Conservation (phyloP, 1,284 basidiomycete genomes). For the Malassezia brasiliensis region DNA sequence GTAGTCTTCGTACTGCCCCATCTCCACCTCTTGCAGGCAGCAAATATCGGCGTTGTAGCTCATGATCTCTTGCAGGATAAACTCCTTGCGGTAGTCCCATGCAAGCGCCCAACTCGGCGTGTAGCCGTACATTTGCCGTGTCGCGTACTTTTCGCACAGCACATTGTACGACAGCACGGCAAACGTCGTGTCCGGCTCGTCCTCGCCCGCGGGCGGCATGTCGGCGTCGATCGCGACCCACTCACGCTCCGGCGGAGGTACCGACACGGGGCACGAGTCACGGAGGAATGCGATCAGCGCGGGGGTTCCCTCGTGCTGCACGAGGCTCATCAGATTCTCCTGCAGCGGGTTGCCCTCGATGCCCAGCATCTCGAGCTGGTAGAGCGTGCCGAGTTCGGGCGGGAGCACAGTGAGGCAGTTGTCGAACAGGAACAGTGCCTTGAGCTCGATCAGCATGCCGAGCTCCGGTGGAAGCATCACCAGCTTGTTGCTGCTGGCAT, state of each 20-base stretch:
- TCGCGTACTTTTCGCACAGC: constrained; percentile 82
- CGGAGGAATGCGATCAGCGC: constrained; percentile 79
- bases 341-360: constrained; percentile 93
- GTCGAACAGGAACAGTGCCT: constrained; percentile 90
- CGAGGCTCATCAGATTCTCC: constrained; percentile 62
- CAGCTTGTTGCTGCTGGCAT: constrained; percentile 83
- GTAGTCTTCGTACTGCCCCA: constrained; percentile 84
- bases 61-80: constrained; percentile 77
- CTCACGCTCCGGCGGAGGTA: constrained; percentile 69
- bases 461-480: constrained; percentile 71
- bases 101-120: constrained; percentile 89
- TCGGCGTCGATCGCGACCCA: constrained; percentile 70
- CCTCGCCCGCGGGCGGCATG: constrained; percentile 51
- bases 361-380: constrained; percentile 85
- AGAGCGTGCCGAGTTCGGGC: constrained; percentile 75
- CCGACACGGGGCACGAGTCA: constrained; percentile 72
- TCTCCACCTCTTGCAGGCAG: constrained; percentile 84
- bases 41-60: constrained; percentile 78
- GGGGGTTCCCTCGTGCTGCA: constrained; percentile 85
- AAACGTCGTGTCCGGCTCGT: constrained; percentile 55
- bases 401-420: constrained; percentile 79
- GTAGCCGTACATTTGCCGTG: constrained; percentile 84
- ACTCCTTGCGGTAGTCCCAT: constrained; percentile 88
- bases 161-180: constrained; percentile 87
- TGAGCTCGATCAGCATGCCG: constrained; percentile 78